Evolutionary conservation across 1,284 basidiomycete species (phyloP), one percentile per base, ranked within the genome.

Genomic region (Psilocybe mexicana): DNA sequence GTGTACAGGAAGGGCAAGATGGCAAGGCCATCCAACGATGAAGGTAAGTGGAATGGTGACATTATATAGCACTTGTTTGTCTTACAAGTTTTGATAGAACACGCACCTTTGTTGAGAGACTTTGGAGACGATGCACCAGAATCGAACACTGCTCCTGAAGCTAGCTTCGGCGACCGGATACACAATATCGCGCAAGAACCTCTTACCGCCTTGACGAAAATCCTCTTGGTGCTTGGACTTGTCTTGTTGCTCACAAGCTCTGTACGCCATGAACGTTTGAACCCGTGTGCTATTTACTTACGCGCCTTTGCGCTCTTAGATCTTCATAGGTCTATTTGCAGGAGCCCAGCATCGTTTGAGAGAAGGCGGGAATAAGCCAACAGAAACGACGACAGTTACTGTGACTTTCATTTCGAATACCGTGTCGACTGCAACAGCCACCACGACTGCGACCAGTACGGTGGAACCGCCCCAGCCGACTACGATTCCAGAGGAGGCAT

Each of bases 251-350:
- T 98, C 38, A 78, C 96, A 52, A 86, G 86, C 61, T 90, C 92
- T 23, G 84, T 80, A 59, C 60, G 76, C 70, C 7, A 12, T 23
- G 26, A 40, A 25, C 35, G 30, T 50, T 47, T 57, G 52, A 56
- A 18, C 30, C 4, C 30, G 36, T n/a, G 6, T 33, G 35, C 14
- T 12, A 18, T 35, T n/a, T n/a, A 48, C 49, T 64, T 46, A 60
- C 59, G 52, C 58, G 52, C 56, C 42, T 33, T 36, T 30, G 43
- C 38, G 8, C 25, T 47, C 14, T 28, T 11, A 81, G 79, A 69
- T 94, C 24, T 96, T 97, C 74, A 87, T 96, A 62, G 96, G 96
- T 7, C 80, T 99, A 5, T 98, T 96, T 73, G 90, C 92, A 26
- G 94, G 93, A 5, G 87, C 90, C 1, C 87, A 94, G 68, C 86